Evolutionary conservation across 2,329 filamentous ascomycete species (phyloP).

Genomic region (Cryphonectria nitschkei): DNA sequence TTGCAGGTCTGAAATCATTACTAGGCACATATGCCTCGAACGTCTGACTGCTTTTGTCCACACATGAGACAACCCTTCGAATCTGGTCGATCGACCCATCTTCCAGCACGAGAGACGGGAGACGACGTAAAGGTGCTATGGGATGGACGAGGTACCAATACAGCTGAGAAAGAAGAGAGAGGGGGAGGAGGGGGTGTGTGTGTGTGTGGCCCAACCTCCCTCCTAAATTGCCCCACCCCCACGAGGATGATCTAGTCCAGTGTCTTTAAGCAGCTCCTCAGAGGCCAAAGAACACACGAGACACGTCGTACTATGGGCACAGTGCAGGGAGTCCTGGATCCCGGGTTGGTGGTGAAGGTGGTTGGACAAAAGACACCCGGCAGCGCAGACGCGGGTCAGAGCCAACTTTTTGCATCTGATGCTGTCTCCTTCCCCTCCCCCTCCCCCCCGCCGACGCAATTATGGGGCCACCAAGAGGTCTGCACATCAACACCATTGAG

Average conservation of each 20-base stretch:
- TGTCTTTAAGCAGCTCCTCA: neutral
- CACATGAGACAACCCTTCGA: neutral
- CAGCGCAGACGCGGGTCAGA: conserved; percentile 1
- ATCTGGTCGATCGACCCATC: neutral
- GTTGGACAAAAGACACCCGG: conserved; percentile 4
- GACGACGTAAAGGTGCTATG: neutral
- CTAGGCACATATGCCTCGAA: neutral
- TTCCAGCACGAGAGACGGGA: neutral
- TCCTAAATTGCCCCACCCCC: conserved; percentile 13
- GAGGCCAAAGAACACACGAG: conserved; percentile 12
- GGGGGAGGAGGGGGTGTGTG: neutral
- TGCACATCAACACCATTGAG: conserved; percentile 6
- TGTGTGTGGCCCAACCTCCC: conserved; percentile 1
- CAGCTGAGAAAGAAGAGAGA: neutral
- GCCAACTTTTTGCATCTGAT: conserved; percentile 11
- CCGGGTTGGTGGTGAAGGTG: neutral
- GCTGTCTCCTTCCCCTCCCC: neutral
- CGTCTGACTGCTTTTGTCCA: too few species aligned
- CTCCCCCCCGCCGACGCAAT: neutral
- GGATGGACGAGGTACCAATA: neutral
- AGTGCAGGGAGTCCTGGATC: neutral
- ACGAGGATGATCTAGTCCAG: conserved; percentile 11
- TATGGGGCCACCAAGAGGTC: conserved; percentile 3
- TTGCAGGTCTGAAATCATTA: neutral
- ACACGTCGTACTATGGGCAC: conserved; percentile 9